A percentile compares a stretch with the other conserved stretches of the same genome.
phyloP scores from a whole-genome alignment of 768 basidiomycete species.

The Pholiota conissans region DNA sequence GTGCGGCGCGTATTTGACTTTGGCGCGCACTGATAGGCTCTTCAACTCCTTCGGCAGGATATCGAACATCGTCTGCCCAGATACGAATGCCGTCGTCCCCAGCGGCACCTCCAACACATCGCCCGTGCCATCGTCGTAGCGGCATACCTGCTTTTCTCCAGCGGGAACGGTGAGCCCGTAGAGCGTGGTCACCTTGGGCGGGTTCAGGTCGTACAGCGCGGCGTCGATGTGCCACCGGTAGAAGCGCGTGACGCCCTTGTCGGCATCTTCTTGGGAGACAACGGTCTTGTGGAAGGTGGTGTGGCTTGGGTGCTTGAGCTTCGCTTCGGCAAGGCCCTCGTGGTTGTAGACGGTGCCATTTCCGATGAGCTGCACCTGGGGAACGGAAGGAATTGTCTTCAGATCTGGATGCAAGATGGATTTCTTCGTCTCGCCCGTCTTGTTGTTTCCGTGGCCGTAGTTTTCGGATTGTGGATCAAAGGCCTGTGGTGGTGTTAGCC shows the following conservation, averaged over 20 bases:
- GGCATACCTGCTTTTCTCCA: slow-evolving; percentile 60
- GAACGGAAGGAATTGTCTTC: slow-evolving; percentile 86
- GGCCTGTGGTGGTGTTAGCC: slow-evolving; percentile 44
- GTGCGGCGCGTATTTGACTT: slow-evolving; percentile 80
- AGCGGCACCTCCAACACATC: slow-evolving; percentile 82
- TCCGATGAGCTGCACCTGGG: slow-evolving; percentile 91
- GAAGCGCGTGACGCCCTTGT: slow-evolving; percentile 78
- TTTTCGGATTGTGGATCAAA: slow-evolving; percentile 64
- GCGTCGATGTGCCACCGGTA: slow-evolving; percentile 95
- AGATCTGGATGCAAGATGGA: slow-evolving; percentile 88
- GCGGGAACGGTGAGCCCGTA: slow-evolving; percentile 75
- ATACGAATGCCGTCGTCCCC: slow-evolving; percentile 84
- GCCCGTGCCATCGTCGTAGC: slow-evolving; percentile 87
- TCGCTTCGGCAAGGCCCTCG: slow-evolving; percentile 76
- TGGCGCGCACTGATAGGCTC: slow-evolving; percentile 75
- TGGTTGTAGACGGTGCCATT: slow-evolving; percentile 81
- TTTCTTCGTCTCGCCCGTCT: slow-evolving; percentile 69
- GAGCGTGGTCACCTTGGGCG: slow-evolving; percentile 83
- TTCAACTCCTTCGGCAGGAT: slow-evolving; percentile 70
- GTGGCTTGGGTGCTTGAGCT: slow-evolving; percentile 85
- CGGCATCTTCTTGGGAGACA: slow-evolving; percentile 74
- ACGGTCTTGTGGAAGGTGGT: slow-evolving; percentile 83
- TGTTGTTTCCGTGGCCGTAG: slow-evolving; percentile 91
- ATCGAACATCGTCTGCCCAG: slow-evolving; percentile 83
- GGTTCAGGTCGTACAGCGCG: slow-evolving; percentile 73